Percentiles rank a stretch among this genome's conserved stretches.
Evolutionary conservation across 2,329 filamentous ascomycete genomes (phyloP).

Genomic region (Nemania bipapillata): DNA sequence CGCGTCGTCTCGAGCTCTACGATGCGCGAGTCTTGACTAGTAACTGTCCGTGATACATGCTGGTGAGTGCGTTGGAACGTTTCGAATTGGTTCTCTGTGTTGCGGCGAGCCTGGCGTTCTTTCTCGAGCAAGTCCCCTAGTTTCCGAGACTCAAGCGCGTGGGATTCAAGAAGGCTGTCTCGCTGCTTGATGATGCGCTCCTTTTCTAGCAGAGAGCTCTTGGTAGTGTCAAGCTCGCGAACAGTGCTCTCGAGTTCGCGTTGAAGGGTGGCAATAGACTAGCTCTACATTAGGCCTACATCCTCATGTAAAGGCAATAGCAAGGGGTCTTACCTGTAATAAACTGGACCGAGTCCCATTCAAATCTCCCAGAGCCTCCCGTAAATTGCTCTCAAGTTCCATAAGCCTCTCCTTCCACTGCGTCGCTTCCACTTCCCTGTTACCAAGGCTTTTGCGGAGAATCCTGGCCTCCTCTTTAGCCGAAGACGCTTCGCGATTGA

Average conservation of each 20-base stretch:
- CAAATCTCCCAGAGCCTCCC: slow-evolving; percentile 86
- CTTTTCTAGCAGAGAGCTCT: slow-evolving; percentile 84
- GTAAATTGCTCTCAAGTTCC: slow-evolving; percentile 88
- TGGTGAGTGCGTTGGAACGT: slow-evolving; percentile 87
- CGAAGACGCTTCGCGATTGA: slow-evolving; percentile 82
- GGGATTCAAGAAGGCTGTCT: slow-evolving; percentile 86
- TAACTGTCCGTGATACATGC: slow-evolving; percentile 85
- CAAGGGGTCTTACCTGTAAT: slow-evolving; percentile 70
- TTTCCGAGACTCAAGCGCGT: slow-evolving; percentile 85
- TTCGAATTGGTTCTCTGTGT: slow-evolving; percentile 88
- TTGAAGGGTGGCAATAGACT: slow-evolving; percentile 88
- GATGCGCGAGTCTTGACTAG: slow-evolving; percentile 84
- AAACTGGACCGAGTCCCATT: slow-evolving; percentile 86
- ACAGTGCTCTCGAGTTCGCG: slow-evolving; percentile 86
- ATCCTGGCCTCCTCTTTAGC: slow-evolving; percentile 87
- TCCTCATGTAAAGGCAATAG: neutral
- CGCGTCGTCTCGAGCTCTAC: slow-evolving; percentile 85
- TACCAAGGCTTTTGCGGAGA: slow-evolving; percentile 83
- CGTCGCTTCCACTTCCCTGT: slow-evolving; percentile 85
- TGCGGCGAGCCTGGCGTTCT: slow-evolving; percentile 83
- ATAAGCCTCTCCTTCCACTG: slow-evolving; percentile 91
- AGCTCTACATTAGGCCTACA: slow-evolving; percentile 35
- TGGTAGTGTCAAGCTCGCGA: slow-evolving; percentile 81
- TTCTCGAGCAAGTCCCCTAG: slow-evolving; percentile 90
- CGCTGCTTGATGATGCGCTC: slow-evolving; percentile 90